Base-by-base conservation (phyloP, 1,284 basidiomycete species). In the Sparassis latifolia region DNA sequence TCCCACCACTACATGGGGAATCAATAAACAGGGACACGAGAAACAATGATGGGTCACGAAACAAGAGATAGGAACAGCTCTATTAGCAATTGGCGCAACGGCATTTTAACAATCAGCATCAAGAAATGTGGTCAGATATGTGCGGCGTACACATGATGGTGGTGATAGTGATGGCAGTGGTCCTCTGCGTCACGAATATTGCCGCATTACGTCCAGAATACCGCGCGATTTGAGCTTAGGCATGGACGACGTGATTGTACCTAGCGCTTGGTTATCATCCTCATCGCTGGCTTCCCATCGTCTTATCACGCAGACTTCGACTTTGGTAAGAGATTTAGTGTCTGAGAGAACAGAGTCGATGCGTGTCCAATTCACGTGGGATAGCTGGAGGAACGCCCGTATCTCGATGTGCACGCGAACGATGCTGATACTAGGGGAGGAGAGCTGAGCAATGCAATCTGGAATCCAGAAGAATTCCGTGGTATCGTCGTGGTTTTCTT, bases 391-490 rank as follows among this genome's bases (percentile, higher is more conserved):
- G 32, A 48, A 42, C 10, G 39, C 42, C 4, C 29, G 43, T 33
- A 52, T 20, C 33, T 49, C 48, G 31, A 52, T 30, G 44, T 42
- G 49, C 29, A 52, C 43, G 32, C 32, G 20, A 10, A 52, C 32
- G 7, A 35, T 12, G 1, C 10, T 20, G 28, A 52, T 43, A 29
- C 6, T 12, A 2, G 44, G 20, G n/a, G 51, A 49, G 5, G 38
- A 47, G 5, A 52, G 38, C 33, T 42, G 47, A 2, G 43, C 9
- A 20, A 52, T 40, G 33, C 49, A 20, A 29, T 52, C 47, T n/a
- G 47, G 40, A 6, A 52, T 20, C 51, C 51, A 52, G 5, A 45
- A 52, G 12, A 52, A 29, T 33, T 48, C 51, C 38, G 35, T 10
- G 12, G 28, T 20, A 30, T 46, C 51, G 39, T 30, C 7, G 27